Conservation (phyloP, 2,329 filamentous ascomycete species). For the Seiridium unicorne region DNA sequence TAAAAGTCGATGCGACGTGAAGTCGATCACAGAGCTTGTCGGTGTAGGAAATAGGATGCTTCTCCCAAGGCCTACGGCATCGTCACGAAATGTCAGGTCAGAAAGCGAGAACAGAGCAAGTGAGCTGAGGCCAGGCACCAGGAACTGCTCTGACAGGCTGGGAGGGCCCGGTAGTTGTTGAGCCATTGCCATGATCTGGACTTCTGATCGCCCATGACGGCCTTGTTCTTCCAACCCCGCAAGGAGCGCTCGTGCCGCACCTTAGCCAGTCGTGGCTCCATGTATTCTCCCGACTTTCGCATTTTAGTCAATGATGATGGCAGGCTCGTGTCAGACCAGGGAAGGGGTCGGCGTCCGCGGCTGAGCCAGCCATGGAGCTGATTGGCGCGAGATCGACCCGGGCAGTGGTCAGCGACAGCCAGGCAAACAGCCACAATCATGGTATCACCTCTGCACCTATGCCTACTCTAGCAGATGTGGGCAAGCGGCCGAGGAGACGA, state of each 20-base stretch:
- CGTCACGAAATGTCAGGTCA: not conserved
- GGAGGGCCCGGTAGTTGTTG: not conserved
- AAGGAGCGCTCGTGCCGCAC: not conserved
- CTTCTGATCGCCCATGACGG: not conserved
- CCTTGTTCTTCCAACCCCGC: not conserved
- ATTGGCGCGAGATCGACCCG: slow-evolving; percentile 5
- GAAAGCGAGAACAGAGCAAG: not conserved
- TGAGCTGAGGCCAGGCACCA: not conserved
- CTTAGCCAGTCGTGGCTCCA: not conserved
- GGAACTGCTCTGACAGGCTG: not conserved
- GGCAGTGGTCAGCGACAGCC: not conserved
- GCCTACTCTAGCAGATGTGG: no score
- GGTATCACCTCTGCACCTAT: no score
- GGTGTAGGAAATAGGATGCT: not conserved
- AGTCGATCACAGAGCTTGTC: no score
- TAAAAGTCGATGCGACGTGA: no score
- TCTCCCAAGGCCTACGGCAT: not conserved
- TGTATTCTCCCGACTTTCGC: no score
- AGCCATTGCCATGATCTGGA: not conserved
- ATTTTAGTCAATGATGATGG: not conserved
- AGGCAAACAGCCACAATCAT: not conserved
- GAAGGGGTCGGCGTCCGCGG: not conserved
- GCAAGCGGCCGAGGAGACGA: no score
- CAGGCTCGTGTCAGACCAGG: slow-evolving; percentile 4
- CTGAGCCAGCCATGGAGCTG: not conserved